These are phyloP conservation scores for Madurella mycetomatis DNA, from an alignment of 2,329 filamentous ascomycete genomes.

Conservation along the genomic window DNA sequence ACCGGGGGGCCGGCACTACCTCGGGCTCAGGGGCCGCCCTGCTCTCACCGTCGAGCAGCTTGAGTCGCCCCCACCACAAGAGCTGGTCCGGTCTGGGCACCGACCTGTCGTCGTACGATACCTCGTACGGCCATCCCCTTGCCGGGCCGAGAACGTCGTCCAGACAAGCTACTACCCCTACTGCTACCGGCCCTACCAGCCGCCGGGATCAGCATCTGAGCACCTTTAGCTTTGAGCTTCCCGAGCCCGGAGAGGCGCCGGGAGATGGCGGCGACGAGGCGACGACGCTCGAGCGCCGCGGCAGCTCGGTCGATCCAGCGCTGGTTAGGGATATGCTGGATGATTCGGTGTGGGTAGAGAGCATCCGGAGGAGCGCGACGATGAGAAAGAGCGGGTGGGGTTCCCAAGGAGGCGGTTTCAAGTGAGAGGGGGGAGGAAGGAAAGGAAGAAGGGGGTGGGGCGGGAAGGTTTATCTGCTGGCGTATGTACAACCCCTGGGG, in stretches of 20 bases:
- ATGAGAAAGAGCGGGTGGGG: conserved; percentile 33
- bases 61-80: not conserved
- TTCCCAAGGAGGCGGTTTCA: conserved; percentile 4
- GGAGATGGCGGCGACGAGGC: conserved; percentile 25
- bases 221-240: conserved; percentile 55
- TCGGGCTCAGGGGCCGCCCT: not conserved
- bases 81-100: conserved; percentile 40
- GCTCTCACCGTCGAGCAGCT: conserved; percentile 15
- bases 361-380: conserved; percentile 83
- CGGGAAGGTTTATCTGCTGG: not conserved
- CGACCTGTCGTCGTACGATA: conserved; percentile 42
- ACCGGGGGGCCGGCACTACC: too few species aligned
- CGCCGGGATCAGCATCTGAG: conserved; percentile 38
- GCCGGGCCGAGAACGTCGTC: conserved; percentile 48
- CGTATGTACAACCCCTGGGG: not conserved
- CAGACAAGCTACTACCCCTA: not conserved
- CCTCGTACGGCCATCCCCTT: conserved; percentile 47
- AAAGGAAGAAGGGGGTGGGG: not conserved
- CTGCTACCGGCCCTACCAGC: not conserved
- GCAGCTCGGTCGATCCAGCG: conserved; percentile 66
- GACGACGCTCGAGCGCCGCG: conserved; percentile 51
- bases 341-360: conserved; percentile 89
- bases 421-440: not conserved
- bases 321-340: conserved; percentile 82
- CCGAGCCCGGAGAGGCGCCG: conserved; percentile 25